These are phyloP conservation scores for Aspergillus calidoustus DNA, from an alignment of 2,329 filamentous ascomycete species.

Conservation along the genomic window DNA sequence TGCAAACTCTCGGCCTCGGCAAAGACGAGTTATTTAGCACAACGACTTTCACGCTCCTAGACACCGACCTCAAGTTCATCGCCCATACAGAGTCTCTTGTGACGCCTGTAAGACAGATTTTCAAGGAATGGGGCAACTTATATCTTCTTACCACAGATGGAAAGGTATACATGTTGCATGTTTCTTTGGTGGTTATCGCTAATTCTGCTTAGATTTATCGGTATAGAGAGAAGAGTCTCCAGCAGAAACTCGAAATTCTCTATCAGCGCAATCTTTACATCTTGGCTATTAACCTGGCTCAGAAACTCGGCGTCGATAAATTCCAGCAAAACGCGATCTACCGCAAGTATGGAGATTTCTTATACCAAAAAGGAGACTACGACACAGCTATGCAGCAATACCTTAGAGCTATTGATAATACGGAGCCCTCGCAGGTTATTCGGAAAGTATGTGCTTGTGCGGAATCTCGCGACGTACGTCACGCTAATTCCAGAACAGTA, in stretches of 20 bases:
- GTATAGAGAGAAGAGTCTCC: constrained; percentile 88
- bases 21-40: constrained; percentile 79
- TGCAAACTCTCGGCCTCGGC: constrained; percentile 74
- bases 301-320: constrained; percentile 79
- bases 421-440: constrained; percentile 94
- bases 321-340: constrained; percentile 90
- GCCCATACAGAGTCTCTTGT: constrained; percentile 86
- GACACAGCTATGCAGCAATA: constrained; percentile 99
- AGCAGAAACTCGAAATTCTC: constrained; percentile 88
- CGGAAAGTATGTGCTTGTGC: constrained; percentile 65
- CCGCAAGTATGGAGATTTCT: constrained; percentile 87
- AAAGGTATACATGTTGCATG: constrained; percentile 64
- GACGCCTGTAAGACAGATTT: constrained; percentile 77
- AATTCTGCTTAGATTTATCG: constrained; percentile 68
- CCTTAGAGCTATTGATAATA: constrained; percentile 91
- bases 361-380: constrained; percentile 94
- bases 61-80: constrained; percentile 87
- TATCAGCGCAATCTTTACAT: constrained; percentile 94
- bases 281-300: constrained; percentile 87
- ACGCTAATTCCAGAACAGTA: constrained; percentile 60
- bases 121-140: constrained; percentile 88
- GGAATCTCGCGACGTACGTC: too few relatives aligned
- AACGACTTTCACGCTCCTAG: constrained; percentile 87
- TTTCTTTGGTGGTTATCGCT: constrained; percentile 16
- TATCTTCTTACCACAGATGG: constrained; percentile 91